Evolutionary conservation across 1,284 basidiomycete species (phyloP), one percentile per base, ranked within the genome.

Genomic region (Ustilago bromivora): DNA sequence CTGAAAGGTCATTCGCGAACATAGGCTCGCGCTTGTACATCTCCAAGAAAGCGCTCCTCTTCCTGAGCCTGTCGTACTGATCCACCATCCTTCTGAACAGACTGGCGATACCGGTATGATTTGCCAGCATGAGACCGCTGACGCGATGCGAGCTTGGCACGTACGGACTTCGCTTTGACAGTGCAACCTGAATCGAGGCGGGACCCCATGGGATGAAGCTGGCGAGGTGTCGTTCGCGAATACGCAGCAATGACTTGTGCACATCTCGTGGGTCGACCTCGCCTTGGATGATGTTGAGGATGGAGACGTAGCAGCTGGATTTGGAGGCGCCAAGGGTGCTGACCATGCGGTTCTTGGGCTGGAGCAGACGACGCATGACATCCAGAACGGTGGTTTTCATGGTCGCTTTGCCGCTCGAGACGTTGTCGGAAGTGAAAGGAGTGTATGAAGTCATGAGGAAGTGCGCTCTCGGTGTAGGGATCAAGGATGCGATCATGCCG

Each of bases 381-480:
- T 99, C 97, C 10, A 99, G 90, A 0, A 99, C 84, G 19, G 84
- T 82, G 40, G 84, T 86, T 71, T 86, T 86, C 78, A 83, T 84
- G 4, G 84, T 85, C 13, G 79, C 79, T 57, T 85, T 85, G 57
- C 84, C 84, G 13, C 84, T 81, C 28, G 84, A 82, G 43, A 85
- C 81, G 31, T 82, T 85, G 87, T 98, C 96, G 72, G 93, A 94
- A 1, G 96, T 98, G 87, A 99, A 99, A 0, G 97, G 96, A 4
- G 97, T 99, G 84, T 99, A 99, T 17, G 94, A 95, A n/a, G 97
- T 99, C 93, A 96, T 98, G 67, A 99, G 90, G 90, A 99, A 99
- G 88, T 99, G 97, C 83, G 96, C 98, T 61, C 96, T 90, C n/a
- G 97, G 96, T 11, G 97, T 99, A 3, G 97, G 97, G 79, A 99